A percentile compares a stretch with the other conserved stretches of the same genome.
Conservation (phyloP, 768 basidiomycete species). For the Tricholoma furcatifolium region DNA sequence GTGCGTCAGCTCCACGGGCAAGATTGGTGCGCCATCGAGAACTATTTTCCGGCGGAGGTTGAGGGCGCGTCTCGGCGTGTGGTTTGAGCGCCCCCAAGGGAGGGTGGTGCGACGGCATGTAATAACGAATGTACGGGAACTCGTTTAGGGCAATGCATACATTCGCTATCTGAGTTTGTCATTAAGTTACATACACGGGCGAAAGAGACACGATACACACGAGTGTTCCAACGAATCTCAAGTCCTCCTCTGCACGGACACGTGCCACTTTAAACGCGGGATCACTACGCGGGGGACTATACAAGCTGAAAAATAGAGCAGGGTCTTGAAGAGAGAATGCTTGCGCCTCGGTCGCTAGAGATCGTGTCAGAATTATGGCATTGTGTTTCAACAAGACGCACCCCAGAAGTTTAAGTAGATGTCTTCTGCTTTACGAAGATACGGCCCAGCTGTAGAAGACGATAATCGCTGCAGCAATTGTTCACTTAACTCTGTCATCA, state of each 20-base stretch:
- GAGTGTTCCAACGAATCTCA: slow-evolving; percentile 70
- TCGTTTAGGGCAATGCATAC: slow-evolving; percentile 89
- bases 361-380: slow-evolving; percentile 1
- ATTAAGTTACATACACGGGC: not conserved
- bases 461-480: slow-evolving; percentile 73
- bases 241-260: slow-evolving; percentile 82
- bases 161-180: slow-evolving; percentile 67
- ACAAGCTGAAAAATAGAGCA: slow-evolving; percentile 83
- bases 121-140: slow-evolving; percentile 91
- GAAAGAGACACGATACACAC: slow-evolving; percentile 36
- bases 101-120: slow-evolving; percentile 76
- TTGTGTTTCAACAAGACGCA: slow-evolving; percentile 36
- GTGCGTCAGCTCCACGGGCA: slow-evolving; percentile 67
- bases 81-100: slow-evolving; percentile 86
- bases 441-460: slow-evolving; percentile 71
- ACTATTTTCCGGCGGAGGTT: slow-evolving; percentile 61
- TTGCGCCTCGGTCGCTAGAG: slow-evolving; percentile 79
- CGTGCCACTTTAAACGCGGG: slow-evolving; percentile 65
- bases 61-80: slow-evolving; percentile 58
- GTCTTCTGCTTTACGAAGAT: slow-evolving; percentile 78
- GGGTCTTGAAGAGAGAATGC: slow-evolving; percentile 80
- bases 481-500: slow-evolving; percentile 67
- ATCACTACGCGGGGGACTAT: slow-evolving; percentile 78
- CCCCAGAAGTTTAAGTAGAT: slow-evolving; percentile 94
- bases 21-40: slow-evolving; percentile 81